Base-by-base conservation (phyloP, 208 protist genomes). In the Acanthamoeba healyi region DNA sequence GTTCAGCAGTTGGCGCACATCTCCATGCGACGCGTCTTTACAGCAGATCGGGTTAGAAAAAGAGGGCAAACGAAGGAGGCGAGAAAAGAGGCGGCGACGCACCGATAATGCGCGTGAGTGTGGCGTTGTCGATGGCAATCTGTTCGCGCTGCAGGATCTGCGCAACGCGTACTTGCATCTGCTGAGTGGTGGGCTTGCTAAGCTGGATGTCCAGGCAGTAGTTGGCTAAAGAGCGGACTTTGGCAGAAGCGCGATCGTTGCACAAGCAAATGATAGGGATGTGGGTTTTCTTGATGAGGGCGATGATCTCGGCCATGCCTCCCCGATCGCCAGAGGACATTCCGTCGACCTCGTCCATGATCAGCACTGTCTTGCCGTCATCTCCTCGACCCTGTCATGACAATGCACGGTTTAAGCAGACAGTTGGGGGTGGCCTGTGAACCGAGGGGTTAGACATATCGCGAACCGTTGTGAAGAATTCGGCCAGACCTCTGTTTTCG, bases 271-370 rank as follows among this genome's bases (percentile, higher is more conserved):
- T 97, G 94, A 99, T 99, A 32, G 99, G 99, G 29, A 99, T 94
- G 32, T 96, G 96, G 14, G 98, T 98, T 29, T 77, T 95, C 63
- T 96, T 96, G 54, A 95, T 94, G 54, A 95, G 9, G 19, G 34
- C 34, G 38, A 95, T 95, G 65, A 92, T 82, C 42, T 94, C 92
- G 29, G 89, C 89, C 65, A 93, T 93, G 67, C 89, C 89, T n/a
- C 89, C 89, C 61, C 65, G 6, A 96, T 99, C 99, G 40, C 97
- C 97, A 42, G 91, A 93, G 19, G 97, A 98, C 97, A 99, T 99
- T 84, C 99, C 99, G 94, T 99, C 99, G 24, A 99, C 99, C 97
- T 99, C 99, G 96, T 99, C 99, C 99, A 99, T 99, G 19, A 99
- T 97, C 29, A 99, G 63, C 19, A 94, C 42, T 0, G 36, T 95